These are phyloP conservation scores for Musa schizocarpa DNA, from an alignment of 176 grass and related monocot species.

Conservation along the genomic window DNA sequence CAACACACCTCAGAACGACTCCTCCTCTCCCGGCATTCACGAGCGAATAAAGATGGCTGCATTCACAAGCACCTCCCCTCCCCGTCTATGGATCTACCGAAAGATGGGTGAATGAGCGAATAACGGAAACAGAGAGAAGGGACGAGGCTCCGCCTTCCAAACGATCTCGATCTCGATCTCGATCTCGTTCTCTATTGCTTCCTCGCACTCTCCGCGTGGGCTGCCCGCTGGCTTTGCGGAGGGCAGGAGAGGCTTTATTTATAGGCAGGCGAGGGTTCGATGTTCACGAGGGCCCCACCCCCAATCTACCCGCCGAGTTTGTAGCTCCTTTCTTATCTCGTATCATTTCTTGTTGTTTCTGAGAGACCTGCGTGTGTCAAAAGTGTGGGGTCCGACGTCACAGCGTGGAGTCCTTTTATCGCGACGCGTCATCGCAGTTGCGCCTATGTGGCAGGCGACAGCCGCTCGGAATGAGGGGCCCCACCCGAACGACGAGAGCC, in stretches of 20 bases:
- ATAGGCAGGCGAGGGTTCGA: background rate
- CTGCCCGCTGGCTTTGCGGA: background rate
- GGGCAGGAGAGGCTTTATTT: slow-evolving; percentile 6
- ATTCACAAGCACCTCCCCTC: too few species aligned
- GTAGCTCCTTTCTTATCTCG: too few species aligned
- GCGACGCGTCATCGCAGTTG: background rate
- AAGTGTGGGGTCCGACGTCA: background rate
- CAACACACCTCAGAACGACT: background rate
- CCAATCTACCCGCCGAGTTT: background rate
- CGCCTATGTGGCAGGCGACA: slow-evolving; percentile 14
- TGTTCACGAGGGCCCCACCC: background rate
- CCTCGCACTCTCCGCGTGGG: background rate
- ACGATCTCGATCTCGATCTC: too few species aligned
- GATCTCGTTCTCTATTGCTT: background rate
- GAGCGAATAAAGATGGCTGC: too few species aligned
- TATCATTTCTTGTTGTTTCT: too few species aligned
- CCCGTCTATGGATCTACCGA: background rate
- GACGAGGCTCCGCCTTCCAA: background rate
- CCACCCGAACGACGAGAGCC: background rate
- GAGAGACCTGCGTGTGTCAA: too few species aligned
- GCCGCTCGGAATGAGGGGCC: slow-evolving; percentile 26
- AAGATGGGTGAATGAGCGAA: background rate
- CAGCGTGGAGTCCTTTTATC: background rate
- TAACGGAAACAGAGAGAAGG: background rate
- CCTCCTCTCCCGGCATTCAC: background rate